These are phyloP conservation scores for Pythium rhizo-oryzae DNA, from an alignment of 352 stramenopile genomes.

Conservation along the genomic window DNA sequence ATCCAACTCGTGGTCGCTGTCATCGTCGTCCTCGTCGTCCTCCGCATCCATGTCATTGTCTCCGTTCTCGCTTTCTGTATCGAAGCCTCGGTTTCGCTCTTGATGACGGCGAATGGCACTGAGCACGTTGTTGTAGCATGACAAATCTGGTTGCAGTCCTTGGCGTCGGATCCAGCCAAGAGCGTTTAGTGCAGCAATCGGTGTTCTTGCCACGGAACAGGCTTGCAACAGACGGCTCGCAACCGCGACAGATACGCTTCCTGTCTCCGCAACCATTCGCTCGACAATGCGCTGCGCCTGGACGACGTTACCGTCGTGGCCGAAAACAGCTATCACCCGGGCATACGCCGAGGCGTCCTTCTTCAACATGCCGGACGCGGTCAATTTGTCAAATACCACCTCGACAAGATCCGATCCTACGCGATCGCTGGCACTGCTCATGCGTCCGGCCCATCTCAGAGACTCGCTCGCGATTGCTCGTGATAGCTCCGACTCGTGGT, in stretches of 20 bases:
- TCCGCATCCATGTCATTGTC: slow-evolving; percentile 5
- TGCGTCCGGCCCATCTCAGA: slow-evolving; percentile 50
- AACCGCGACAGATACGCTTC: slow-evolving; percentile 38
- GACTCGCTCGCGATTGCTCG: slow-evolving; percentile 30
- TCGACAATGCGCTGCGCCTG: slow-evolving; percentile 41
- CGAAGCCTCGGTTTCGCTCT: background rate
- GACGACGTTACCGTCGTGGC: slow-evolving; percentile 47
- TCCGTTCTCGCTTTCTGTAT: background rate
- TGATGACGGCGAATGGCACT: slow-evolving; percentile 40
- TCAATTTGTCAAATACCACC: slow-evolving; percentile 20
- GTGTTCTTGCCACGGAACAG: slow-evolving; percentile 43
- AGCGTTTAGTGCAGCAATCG: slow-evolving; percentile 45
- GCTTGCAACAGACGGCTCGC: slow-evolving; percentile 67
- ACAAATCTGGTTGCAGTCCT: slow-evolving; percentile 35
- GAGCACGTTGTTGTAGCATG: slow-evolving; percentile 64
- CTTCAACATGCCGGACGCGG: slow-evolving; percentile 2
- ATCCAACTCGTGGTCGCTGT: background rate
- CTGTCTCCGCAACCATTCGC: slow-evolving; percentile 51
- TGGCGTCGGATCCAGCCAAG: slow-evolving; percentile 42
- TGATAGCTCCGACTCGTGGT: background rate
- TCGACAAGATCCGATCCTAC: slow-evolving; percentile 5
- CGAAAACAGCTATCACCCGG: slow-evolving; percentile 57
- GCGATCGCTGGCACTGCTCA: slow-evolving; percentile 14
- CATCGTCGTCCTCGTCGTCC: slow-evolving; percentile 19
- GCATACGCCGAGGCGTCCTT: slow-evolving; percentile 31